A percentile compares a stretch with the other conserved stretches of the same genome.
These are phyloP conservation scores for Clitopilus passeckerianus DNA, from an alignment of 768 basidiomycete genomes.

Conservation along the genomic window DNA sequence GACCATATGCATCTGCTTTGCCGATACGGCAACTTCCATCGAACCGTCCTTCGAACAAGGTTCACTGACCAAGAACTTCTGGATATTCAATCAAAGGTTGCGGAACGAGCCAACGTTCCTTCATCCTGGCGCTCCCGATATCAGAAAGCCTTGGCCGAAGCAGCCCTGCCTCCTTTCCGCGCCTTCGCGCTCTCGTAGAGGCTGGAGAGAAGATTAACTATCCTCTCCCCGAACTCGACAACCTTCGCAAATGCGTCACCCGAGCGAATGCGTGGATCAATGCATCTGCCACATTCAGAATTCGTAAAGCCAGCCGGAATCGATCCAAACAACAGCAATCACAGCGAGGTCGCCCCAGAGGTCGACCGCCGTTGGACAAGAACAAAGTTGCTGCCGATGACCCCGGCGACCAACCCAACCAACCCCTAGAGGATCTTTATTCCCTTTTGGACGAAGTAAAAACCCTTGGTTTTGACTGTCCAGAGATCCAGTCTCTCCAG, in stretches of 20 bases:
- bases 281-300: conserved; percentile 69
- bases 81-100: conserved; percentile 61
- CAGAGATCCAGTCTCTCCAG: conserved; percentile 60
- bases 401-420: conserved; percentile 64
- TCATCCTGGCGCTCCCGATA: conserved; percentile 72
- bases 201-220: conserved; percentile 88
- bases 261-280: conserved; percentile 89
- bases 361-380: conserved; percentile 45
- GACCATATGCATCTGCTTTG: conserved; percentile 82
- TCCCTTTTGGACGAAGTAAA: conserved; percentile 68
- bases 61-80: conserved; percentile 75
- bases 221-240: conserved; percentile 62
- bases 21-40: conserved; percentile 22
- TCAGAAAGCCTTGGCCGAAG: conserved; percentile 59
- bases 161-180: conserved; percentile 67
- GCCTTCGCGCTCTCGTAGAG: conserved; percentile 76
- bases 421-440: conserved; percentile 66
- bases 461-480: conserved; percentile 77
- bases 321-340: conserved; percentile 40
- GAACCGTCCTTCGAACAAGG: conserved; percentile 69
- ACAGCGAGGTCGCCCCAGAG: conserved; percentile 36
- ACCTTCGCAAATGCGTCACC: conserved; percentile 74
- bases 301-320: conserved; percentile 77
- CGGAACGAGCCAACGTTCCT: conserved; percentile 71
- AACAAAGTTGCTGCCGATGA: conserved; percentile 34